phyloP scores from a whole-genome alignment of 2,329 filamentous ascomycete genomes.

The Verticillium dahliae region DNA sequence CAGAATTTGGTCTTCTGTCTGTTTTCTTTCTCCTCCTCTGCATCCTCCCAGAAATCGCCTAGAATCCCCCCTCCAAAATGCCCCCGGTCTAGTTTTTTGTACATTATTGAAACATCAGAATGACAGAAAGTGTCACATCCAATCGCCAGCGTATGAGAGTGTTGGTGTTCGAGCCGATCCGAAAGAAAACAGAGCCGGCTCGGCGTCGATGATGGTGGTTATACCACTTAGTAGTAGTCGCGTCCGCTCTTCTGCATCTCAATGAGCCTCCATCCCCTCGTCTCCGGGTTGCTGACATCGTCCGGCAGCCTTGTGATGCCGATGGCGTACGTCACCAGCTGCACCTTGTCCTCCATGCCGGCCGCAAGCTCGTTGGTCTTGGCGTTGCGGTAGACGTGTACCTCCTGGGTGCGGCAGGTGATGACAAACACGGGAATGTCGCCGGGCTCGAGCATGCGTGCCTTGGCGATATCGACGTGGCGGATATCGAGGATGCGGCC shows the following conservation, averaged over 20 bases:
- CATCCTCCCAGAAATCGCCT: slow-evolving; percentile 1
- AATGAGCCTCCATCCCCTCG: slow-evolving; percentile 92
- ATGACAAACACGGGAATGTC: slow-evolving; percentile 96
- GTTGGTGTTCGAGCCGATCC: background rate
- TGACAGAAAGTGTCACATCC: background rate
- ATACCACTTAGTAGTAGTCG: slow-evolving; percentile 61
- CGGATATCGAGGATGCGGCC: slow-evolving; percentile 93
- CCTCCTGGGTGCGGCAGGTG: slow-evolving; percentile 92
- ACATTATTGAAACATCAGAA: slow-evolving; percentile 11
- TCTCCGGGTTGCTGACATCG: slow-evolving; percentile 95
- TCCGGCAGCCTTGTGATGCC: slow-evolving; percentile 90
- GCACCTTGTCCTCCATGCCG: slow-evolving; percentile 98
- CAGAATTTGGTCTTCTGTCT: background rate
- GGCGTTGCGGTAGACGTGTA: slow-evolving; percentile 90
- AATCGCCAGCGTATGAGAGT: background rate
- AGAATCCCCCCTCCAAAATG: slow-evolving; percentile 8
- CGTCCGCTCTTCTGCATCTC: slow-evolving; percentile 97
- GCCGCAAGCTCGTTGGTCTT: slow-evolving; percentile 87
- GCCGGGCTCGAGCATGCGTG: slow-evolving; percentile 74
- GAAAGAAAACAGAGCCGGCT: background rate
- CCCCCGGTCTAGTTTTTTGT: slow-evolving; percentile 9
- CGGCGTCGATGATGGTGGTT: background rate
- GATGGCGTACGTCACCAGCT: slow-evolving; percentile 96
- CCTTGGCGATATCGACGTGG: slow-evolving; percentile 80
- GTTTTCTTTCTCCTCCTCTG: slow-evolving; percentile 6